phyloP scores from a whole-genome alignment of 352 stramenopile genomes.

The Blastocystis sp. region DNA sequence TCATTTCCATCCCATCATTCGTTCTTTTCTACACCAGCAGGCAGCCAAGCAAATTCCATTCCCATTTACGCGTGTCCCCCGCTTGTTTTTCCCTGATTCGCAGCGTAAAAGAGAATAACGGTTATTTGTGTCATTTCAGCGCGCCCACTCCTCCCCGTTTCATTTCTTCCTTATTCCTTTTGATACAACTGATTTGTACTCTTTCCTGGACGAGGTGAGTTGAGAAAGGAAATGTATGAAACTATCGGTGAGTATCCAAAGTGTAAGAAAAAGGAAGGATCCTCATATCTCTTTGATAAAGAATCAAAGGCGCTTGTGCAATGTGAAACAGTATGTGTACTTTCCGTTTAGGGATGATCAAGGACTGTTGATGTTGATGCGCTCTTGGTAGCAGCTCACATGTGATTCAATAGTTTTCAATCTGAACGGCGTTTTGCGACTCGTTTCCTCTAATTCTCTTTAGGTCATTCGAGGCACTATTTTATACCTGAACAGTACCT shows the following conservation, averaged over 20 bases:
- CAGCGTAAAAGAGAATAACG: too few species aligned
- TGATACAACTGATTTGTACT: background rate
- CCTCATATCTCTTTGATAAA: background rate
- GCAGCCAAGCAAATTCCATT: too few species aligned
- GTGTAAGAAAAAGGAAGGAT: constrained; percentile 8
- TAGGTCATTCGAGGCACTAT: background rate
- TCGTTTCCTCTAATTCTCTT: background rate
- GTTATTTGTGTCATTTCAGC: too few species aligned
- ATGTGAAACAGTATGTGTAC: background rate
- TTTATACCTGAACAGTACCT: background rate
- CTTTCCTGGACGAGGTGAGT: background rate
- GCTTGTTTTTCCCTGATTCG: too few species aligned
- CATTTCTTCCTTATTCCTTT: background rate
- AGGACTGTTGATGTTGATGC: constrained; percentile 36
- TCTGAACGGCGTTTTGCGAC: background rate
- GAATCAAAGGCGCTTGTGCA: constrained; percentile 31
- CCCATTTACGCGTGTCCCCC: too few species aligned
- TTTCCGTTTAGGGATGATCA: background rate
- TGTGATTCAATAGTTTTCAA: constrained; percentile 47
- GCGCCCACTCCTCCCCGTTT: too few species aligned
- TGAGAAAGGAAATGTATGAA: background rate
- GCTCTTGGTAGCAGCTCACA: constrained; percentile 14
- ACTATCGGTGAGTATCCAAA: background rate
- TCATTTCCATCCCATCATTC: too few species aligned
- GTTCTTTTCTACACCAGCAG: too few species aligned